Evolutionary conservation across 2,329 filamentous ascomycete species (phyloP), one percentile per base, ranked within the genome.

Genomic region (Pseudovirgaria hyperparasitica): DNA sequence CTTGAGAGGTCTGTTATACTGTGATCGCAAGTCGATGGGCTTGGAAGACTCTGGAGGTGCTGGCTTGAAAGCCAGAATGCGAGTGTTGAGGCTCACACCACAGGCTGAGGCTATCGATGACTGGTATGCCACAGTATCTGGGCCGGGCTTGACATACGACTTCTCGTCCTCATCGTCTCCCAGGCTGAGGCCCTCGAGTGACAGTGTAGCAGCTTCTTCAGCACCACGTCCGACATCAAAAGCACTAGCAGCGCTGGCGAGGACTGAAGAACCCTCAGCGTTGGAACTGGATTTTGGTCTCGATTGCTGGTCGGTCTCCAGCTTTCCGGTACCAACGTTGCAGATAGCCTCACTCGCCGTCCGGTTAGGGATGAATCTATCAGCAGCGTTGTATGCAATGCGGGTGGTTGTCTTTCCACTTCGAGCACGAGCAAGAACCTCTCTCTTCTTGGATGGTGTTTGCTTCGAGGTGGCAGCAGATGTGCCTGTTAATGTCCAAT

Each of bases 31-130:
- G 53, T 98, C 90, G 50, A 98, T 93, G 19, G 90, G 90, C 69
- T 93, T 94, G 18, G 86, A 93, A 5, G 90, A 96, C 63, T 96
- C 90, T 4, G 90, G 90, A n/a, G 90, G 73, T 2, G 87, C 85
- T 29, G 90, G 90, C 75, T 98, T 98, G 70, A 94, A 98, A 33
- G 90, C 82, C 27, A 98, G 78, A 44, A 98, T 98, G 36, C 90
- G 82, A 29, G 86, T 92, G 65, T 86, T 92, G 36, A 92, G 71
- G 49, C 76, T 87, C 36, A 98, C 84, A 31, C 86, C 90, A 53
- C 87, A 96, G 26, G 87, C 87, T 40, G 76, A 77, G 23, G 87
- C 86, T 23, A 96, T 65, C 3, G 85, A 87, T 32, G 90, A 84
- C 57, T 94, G 81, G 55, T 94, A 96, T 13, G 87, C 87, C 28